phyloP scores from a whole-genome alignment of 148 eudicot genomes.

The Vaccinium macrocarpon region DNA sequence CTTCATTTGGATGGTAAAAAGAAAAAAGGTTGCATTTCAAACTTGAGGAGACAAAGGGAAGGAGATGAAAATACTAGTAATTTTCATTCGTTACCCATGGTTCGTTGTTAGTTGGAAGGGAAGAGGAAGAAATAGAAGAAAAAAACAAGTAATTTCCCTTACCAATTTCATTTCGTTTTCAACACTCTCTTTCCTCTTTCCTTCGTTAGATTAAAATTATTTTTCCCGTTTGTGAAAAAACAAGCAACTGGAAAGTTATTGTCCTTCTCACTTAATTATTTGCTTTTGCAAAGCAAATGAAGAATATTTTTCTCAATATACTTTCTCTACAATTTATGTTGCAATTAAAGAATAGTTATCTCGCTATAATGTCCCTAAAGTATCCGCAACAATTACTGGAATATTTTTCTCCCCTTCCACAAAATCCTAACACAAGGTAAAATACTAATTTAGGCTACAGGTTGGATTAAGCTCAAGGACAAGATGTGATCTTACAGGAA shows the following conservation, averaged over 20 bases:
- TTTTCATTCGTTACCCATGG: not conserved
- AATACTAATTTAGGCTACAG: not conserved
- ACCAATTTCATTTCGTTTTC: not conserved
- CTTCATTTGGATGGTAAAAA: not conserved
- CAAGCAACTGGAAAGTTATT: not conserved
- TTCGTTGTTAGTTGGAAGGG: not conserved
- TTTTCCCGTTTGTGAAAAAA: not conserved
- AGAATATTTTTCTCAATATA: not conserved
- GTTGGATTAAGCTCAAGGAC: not conserved
- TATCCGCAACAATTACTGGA: not conserved
- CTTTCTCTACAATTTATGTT: not conserved
- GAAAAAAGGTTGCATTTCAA: not conserved
- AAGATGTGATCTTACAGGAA: conserved; percentile 67
- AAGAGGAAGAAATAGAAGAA: not conserved
- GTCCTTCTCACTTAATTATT: not conserved
- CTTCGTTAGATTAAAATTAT: not conserved
- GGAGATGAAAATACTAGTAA: not conserved
- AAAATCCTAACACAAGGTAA: not conserved
- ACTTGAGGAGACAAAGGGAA: not conserved
- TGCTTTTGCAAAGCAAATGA: not conserved
- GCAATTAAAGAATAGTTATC: not conserved
- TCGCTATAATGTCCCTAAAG: not conserved
- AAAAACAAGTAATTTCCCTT: not conserved
- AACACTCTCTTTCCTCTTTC: not conserved
- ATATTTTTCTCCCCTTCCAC: not conserved